Conservation (phyloP, 2,329 filamentous ascomycete species). For the Phaeosphaeria sp. region DNA sequence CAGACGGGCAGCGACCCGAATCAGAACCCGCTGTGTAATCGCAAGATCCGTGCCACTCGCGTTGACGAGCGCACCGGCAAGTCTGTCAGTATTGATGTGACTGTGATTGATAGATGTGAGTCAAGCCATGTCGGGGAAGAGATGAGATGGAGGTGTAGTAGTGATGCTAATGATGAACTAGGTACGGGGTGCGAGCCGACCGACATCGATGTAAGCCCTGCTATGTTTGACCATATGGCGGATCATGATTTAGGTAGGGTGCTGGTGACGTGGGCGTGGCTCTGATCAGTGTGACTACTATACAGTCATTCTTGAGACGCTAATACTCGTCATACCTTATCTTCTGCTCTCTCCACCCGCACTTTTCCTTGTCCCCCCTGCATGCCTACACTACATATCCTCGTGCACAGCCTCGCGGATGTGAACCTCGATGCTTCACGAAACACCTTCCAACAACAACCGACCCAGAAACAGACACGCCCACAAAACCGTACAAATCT, state of each 20-base stretch:
- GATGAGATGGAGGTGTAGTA: background rate
- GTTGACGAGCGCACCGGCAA: constrained; percentile 53
- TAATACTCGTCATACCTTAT: background rate
- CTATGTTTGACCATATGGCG: constrained; percentile 58
- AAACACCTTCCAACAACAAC: background rate
- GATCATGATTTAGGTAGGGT: constrained; percentile 57
- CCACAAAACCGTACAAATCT: background rate
- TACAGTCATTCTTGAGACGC: constrained; percentile 2
- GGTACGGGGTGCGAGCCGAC: constrained; percentile 56
- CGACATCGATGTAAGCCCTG: constrained; percentile 59
- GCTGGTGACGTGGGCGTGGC: constrained; percentile 59
- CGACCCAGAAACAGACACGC: background rate
- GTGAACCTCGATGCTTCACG: background rate
- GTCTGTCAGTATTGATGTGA: constrained; percentile 63
- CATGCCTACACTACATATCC: too few relatives aligned
- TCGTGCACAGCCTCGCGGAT: background rate
- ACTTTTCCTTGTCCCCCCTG: background rate
- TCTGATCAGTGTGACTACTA: constrained; percentile 33
- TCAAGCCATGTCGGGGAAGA: background rate
- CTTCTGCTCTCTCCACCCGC: background rate
- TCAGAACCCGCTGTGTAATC: constrained; percentile 71
- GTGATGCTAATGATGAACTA: constrained; percentile 28
- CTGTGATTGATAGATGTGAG: constrained; percentile 72
- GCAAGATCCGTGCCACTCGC: constrained; percentile 67
- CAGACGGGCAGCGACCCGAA: constrained; percentile 62